These are phyloP conservation scores for Hyaloscypha finlandica DNA, from an alignment of 495 filamentous ascomycete genomes.

Conservation along the genomic window DNA sequence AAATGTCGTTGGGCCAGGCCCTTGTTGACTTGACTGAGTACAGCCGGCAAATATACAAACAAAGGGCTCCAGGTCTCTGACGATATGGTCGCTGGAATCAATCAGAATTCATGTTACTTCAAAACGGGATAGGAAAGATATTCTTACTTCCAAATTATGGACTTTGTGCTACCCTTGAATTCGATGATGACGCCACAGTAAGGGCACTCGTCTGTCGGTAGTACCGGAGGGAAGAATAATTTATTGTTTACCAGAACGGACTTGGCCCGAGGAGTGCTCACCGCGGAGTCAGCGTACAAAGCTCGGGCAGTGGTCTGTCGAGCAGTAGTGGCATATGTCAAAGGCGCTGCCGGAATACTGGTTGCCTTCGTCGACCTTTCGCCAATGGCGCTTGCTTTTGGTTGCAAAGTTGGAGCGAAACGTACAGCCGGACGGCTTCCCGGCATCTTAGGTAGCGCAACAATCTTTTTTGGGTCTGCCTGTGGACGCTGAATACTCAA, in stretches of 20 bases:
- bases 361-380: neutral
- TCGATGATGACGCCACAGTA: conserved; percentile 3
- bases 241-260: conserved; percentile 2
- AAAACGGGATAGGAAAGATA: conserved; percentile 1
- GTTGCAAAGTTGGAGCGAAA: neutral
- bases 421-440: neutral
- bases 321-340: neutral
- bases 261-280: neutral
- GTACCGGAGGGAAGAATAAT: neutral
- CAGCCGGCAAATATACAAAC: neutral
- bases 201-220: neutral
- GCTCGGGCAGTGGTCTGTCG: neutral
- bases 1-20: neutral
- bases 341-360: neutral
- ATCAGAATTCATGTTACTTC: neutral
- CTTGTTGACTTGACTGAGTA: neutral
- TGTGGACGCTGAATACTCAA: neutral
- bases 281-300: neutral
- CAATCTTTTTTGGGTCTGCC: neutral
- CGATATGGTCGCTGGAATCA: neutral
- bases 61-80: conserved; percentile 1
- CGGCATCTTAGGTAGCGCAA: neutral
- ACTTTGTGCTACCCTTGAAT: neutral
- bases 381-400: no score
- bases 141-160: neutral